Conservation (phyloP, 495 filamentous ascomycete species). For the Penicillium tannophilum region DNA sequence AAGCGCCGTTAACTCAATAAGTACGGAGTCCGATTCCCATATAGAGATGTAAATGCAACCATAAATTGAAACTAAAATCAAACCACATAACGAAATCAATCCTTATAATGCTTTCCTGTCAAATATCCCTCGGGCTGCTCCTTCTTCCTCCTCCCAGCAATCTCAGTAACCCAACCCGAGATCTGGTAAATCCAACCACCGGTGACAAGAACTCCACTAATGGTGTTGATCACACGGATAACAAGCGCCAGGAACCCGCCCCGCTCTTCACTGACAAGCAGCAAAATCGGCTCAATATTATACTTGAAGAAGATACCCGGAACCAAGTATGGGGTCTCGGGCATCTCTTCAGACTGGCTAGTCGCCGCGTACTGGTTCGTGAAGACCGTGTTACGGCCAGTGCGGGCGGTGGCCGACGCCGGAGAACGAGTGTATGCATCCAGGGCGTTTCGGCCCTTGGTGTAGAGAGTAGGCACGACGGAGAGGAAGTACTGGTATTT, state of each 20-base stretch:
- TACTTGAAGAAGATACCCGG: conserved; percentile 99
- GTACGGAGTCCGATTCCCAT: not conserved
- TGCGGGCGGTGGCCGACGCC: conserved; percentile 23
- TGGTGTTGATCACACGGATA: conserved; percentile 72
- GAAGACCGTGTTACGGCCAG: conserved; percentile 62
- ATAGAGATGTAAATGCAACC: not conserved
- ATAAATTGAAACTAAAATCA: not conserved
- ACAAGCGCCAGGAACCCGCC: conserved; percentile 71
- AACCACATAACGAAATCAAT: conserved; percentile 21
- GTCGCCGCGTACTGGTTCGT: conserved; percentile 99
- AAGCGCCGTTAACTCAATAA: too few relatives aligned
- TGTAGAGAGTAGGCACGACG: conserved; percentile 94
- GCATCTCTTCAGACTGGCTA: conserved; percentile 69
- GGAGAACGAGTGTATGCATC: conserved; percentile 39
- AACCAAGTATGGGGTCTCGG: conserved; percentile 61
- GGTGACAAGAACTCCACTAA: conserved; percentile 63
- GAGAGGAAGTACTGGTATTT: conserved; percentile 99
- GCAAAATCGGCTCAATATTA: conserved; percentile 93
- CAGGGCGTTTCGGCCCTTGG: conserved; percentile 54
- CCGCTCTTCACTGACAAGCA: conserved; percentile 82
- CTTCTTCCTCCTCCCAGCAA: conserved; percentile 40
- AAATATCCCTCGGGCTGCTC: conserved; percentile 60
- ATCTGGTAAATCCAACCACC: conserved; percentile 67
- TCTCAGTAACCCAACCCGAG: conserved; percentile 52
- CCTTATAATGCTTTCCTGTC: conserved; percentile 51